Percentiles rank a stretch among this genome's conserved stretches.
These are phyloP conservation scores for Elsinoe batatas DNA, from an alignment of 2,329 filamentous ascomycete species.

Conservation along the genomic window DNA sequence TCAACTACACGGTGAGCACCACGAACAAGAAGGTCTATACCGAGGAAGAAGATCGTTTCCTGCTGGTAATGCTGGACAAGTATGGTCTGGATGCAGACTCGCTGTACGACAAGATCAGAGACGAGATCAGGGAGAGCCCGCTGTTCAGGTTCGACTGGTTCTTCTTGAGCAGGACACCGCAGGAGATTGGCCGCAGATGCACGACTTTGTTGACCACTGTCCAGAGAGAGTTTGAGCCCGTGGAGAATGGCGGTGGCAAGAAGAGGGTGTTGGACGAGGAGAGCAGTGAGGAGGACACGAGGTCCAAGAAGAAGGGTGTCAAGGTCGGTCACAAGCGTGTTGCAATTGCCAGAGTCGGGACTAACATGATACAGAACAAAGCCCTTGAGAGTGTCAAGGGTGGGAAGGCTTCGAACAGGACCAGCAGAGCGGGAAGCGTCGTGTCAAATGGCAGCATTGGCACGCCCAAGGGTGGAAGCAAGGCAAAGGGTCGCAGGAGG, in stretches of 20 bases:
- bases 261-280: conserved; percentile 74
- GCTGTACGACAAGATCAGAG: conserved; percentile 88
- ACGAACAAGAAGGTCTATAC: conserved; percentile 99
- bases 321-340: conserved; percentile 52
- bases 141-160: conserved; percentile 99
- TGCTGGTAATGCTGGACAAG: conserved; percentile 86
- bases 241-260: conserved; percentile 55
- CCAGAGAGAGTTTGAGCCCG: conserved; percentile 79
- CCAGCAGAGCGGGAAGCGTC: conserved; percentile 81
- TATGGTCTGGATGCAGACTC: conserved; percentile 85
- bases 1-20: conserved; percentile 97
- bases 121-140: conserved; percentile 89
- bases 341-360: conserved; percentile 12
- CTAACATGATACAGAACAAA: conserved; percentile 62
- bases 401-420: conserved; percentile 53
- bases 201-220: conserved; percentile 91
- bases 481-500: conserved; percentile 38
- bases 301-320: conserved; percentile 90
- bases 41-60: conserved; percentile 92
- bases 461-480: conserved; percentile 33
- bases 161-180: conserved; percentile 86
- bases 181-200: conserved; percentile 85
- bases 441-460: conserved; percentile 58
- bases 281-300: conserved; percentile 72
- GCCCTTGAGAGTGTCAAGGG: conserved; percentile 80